These are phyloP conservation scores for Penicillium oxalicum DNA, from an alignment of 2,329 filamentous ascomycete species.

Conservation along the genomic window DNA sequence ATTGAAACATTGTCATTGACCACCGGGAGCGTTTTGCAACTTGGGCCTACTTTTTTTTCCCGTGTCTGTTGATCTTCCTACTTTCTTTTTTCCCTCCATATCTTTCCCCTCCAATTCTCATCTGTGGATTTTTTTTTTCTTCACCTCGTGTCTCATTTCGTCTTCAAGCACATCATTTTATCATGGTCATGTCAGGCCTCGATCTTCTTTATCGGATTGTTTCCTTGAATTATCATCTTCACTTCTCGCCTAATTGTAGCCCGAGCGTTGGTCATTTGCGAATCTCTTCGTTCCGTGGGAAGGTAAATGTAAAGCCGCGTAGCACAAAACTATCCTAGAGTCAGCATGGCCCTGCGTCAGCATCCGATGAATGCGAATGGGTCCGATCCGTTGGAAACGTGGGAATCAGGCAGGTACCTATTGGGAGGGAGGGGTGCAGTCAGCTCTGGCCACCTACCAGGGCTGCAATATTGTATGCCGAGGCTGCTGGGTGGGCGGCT, in stretches of 20 bases:
- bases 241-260: conserved; percentile 14
- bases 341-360: too few relatives aligned
- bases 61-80: neutral
- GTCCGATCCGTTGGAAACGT: too few relatives aligned
- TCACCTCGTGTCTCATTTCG: neutral
- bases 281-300: too few relatives aligned
- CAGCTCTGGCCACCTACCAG: too few relatives aligned
- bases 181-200: conserved; percentile 21
- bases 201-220: conserved; percentile 11
- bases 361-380: too few relatives aligned
- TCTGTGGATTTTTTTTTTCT: conserved; percentile 14
- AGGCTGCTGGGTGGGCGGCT: too few relatives aligned
- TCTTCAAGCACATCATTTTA: conserved; percentile 26
- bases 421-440: too few relatives aligned
- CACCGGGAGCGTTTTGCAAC: conserved; percentile 24
- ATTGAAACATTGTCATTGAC: conserved; percentile 24
- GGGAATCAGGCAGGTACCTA: too few relatives aligned
- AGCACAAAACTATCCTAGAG: too few relatives aligned
- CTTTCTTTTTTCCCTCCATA: conserved; percentile 22
- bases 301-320: too few relatives aligned
- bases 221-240: conserved; percentile 13
- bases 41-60: conserved; percentile 17
- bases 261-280: conserved; percentile 2
- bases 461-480: too few relatives aligned
- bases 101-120: conserved; percentile 9